phyloP scores from a whole-genome alignment of 1,284 basidiomycete species.

The Heterobasidion occidentale region DNA sequence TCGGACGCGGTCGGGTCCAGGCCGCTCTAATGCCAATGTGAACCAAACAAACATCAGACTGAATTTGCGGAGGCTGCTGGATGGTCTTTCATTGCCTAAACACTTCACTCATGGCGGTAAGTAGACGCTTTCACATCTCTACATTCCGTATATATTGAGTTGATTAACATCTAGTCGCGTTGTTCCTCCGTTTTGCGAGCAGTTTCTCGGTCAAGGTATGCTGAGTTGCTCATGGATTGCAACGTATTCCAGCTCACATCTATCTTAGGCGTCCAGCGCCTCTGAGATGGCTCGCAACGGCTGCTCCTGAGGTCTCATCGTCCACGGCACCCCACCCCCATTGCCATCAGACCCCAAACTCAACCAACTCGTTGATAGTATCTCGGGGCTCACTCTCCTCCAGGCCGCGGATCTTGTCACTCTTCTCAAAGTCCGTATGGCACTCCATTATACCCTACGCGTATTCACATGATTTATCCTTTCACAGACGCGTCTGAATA shows the following conservation, averaged over 20 bases:
- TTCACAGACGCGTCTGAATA: conserved; percentile 85
- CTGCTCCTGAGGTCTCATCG: conserved; percentile 36
- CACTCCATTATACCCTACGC: background rate
- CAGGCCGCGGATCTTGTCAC: conserved; percentile 97
- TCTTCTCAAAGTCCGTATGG: conserved; percentile 70
- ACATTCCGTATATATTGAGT: background rate
- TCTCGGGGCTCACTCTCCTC: conserved; percentile 83
- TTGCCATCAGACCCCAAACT: conserved; percentile 63
- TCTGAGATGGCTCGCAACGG: conserved; percentile 26
- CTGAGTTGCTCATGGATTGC: background rate
- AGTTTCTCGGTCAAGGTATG: background rate
- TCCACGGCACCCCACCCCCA: conserved; percentile 32
- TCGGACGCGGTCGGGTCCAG: no score
- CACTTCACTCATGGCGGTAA: background rate
- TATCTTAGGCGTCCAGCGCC: background rate
- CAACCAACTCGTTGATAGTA: conserved; percentile 85
- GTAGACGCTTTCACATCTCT: background rate
- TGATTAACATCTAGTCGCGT: background rate
- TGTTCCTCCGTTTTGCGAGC: background rate
- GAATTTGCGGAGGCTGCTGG: background rate
- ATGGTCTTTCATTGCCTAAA: background rate
- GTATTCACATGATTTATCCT: background rate
- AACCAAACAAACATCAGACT: background rate
- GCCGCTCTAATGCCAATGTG: background rate
- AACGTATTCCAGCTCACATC: background rate